Evolutionary conservation across 2,329 filamentous ascomycete genomes (phyloP), one percentile per base, ranked within the genome.

Genomic region (Xylaria sp.): DNA sequence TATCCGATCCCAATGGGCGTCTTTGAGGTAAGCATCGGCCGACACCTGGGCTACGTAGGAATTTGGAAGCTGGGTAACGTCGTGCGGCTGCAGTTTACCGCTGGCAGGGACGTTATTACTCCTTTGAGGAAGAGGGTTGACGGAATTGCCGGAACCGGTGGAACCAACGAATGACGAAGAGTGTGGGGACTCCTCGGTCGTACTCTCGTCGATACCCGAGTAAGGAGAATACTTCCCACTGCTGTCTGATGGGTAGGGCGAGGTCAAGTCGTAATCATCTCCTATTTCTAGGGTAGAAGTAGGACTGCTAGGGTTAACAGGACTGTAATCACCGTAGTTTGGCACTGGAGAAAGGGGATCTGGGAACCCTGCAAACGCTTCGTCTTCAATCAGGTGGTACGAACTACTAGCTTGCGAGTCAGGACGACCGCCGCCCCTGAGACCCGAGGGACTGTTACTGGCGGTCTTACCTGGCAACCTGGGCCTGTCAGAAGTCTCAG

Each of bases 21-120:
- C 3, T 7, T 18, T 1, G 9, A 61, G 10, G 23, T 62, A 33
- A 8, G 10, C 9, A 3, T 8, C 10, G 20, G 1, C 4, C 7
- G 57, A 5, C 23, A 72, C 39, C 8, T 2, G 1, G 1, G 23
- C 13, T 13, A 64, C 46, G 61, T 75, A 76, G 0, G 18, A 13
- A 1, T 41, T 3, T 7, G 69, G 7, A 18, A 75, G 52, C 4
- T 51, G 8, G 15, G 12, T 10, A 12, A 58, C 3, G 56, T 73
- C 66, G 68, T 75, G 74, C 3, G 75, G 73, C 10, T n/a, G 65
- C 7, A 77, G 61, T 33, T 74, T 73, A 20, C 33, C 52, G 9
- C 6, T 18, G 13, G 25, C 41, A 13, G 25, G 48, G 25, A 18
- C 13, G 18, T 15, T 18, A n/a, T n/a, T 43, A 39, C 23, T 58